Evolutionary conservation across 805 yeast species (phyloP).

Genomic region (Sugiyamaella lignohabitans): DNA sequence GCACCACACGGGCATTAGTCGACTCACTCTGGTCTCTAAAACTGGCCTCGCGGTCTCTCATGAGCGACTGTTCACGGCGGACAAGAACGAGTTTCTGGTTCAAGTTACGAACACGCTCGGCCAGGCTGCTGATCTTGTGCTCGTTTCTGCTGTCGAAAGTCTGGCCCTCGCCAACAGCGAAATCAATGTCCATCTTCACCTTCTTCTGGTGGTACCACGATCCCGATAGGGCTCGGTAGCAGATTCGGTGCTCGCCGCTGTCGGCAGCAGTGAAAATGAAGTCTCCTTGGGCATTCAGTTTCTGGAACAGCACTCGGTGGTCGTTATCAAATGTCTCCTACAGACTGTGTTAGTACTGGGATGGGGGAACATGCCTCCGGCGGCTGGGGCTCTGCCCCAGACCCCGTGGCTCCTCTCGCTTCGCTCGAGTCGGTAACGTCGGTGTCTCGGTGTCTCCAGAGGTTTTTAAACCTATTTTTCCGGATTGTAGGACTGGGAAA

Average conservation of each 20-base stretch:
- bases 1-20: conserved; percentile 65
- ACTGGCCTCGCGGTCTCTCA: conserved; percentile 58
- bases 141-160: conserved; percentile 57
- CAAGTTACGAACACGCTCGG: conserved; percentile 50
- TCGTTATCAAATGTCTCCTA: conserved; percentile 74
- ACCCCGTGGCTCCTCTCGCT: too few species aligned
- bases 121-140: conserved; percentile 46
- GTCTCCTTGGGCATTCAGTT: conserved; percentile 52
- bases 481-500: too few species aligned
- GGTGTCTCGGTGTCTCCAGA: too few species aligned
- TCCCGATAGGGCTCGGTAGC: conserved; percentile 52
- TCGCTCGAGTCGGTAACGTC: too few species aligned
- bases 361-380: too few species aligned
- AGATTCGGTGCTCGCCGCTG: conserved; percentile 78
- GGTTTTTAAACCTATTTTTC: too few species aligned
- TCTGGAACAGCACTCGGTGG: conserved; percentile 70
- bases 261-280: conserved; percentile 79
- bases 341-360: conserved; percentile 16
- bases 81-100: conserved; percentile 52
- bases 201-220: conserved; percentile 59
- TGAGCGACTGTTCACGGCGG: conserved; percentile 56
- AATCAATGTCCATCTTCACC: conserved; percentile 68
- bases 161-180: conserved; percentile 61
- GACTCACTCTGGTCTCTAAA: conserved; percentile 75
- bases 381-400: too few species aligned